These are phyloP conservation scores for Claviceps sp. DNA, from an alignment of 2,329 filamentous ascomycete genomes.

Conservation along the genomic window DNA sequence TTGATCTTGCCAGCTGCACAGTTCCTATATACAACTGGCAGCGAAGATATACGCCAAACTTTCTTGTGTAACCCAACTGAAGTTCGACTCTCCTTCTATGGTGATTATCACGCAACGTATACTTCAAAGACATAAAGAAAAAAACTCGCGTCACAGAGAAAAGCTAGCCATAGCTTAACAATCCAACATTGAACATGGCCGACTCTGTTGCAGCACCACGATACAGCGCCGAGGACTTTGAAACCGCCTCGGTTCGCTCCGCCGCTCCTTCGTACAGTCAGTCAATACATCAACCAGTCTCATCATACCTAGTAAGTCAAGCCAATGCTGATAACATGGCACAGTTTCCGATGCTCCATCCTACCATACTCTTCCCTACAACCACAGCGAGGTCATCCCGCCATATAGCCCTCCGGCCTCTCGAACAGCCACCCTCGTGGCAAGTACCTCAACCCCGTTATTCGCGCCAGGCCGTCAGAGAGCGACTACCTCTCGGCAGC, in stretches of 20 bases:
- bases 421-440: slow-evolving; percentile 1
- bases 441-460: slow-evolving; percentile 3
- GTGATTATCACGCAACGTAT: too few species aligned
- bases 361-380: slow-evolving; percentile 43
- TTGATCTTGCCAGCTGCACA: background rate
- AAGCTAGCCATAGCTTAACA: too few species aligned
- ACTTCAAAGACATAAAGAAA: too few species aligned
- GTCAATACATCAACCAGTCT: slow-evolving; percentile 12
- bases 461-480: slow-evolving; percentile 8
- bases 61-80: too few species aligned
- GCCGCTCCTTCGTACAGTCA: slow-evolving; percentile 55
- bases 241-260: slow-evolving; percentile 53
- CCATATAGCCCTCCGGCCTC: slow-evolving; percentile 30
- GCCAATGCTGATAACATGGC: background rate
- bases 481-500: slow-evolving; percentile 17
- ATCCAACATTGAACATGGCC: slow-evolving; percentile 21
- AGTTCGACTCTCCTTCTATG: too few species aligned
- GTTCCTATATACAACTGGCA: background rate
- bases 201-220: slow-evolving; percentile 18
- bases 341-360: slow-evolving; percentile 51
- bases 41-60: too few species aligned
- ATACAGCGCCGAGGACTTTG: slow-evolving; percentile 42
- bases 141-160: too few species aligned
- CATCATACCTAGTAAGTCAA: background rate
- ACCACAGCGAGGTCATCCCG: slow-evolving; percentile 30